phyloP scores from a whole-genome alignment of 306 rosid species.

The Malus asiatica region DNA sequence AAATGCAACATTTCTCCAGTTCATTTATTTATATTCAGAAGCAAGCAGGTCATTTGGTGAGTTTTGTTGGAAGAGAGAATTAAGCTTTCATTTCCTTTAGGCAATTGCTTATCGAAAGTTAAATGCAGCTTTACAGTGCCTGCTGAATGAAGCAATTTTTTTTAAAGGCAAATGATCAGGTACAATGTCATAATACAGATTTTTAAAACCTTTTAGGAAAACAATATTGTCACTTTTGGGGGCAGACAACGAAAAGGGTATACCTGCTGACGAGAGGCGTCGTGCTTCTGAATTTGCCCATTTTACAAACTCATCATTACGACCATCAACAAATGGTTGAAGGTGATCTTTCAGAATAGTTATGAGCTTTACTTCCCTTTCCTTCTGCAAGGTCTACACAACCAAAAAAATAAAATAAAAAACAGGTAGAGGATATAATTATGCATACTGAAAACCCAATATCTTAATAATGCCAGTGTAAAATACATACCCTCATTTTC shows the following conservation, averaged over 20 bases:
- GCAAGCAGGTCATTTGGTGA: not conserved
- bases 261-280: conserved; percentile 74
- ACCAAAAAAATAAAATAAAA: not conserved
- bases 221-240: not conserved
- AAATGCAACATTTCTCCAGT: not conserved
- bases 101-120: not conserved
- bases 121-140: not conserved
- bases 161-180: not conserved
- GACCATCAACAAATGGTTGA: conserved; percentile 67
- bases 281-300: conserved; percentile 76
- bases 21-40: not conserved
- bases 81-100: not conserved
- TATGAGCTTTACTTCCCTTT: conserved; percentile 69
- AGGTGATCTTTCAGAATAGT: conserved; percentile 49
- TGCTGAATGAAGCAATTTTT: not conserved
- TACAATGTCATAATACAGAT: not conserved
- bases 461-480: not conserved
- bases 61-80: not conserved
- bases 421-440: conserved; percentile 5
- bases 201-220: not conserved
- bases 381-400: conserved; percentile 61
- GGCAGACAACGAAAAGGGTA: conserved; percentile 9
- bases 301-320: conserved; percentile 51
- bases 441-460: not conserved
- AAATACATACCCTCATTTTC: conserved; percentile 51